Conservation (phyloP, 176 grass and related monocot species). For the maize (Zea mays) region DNA sequence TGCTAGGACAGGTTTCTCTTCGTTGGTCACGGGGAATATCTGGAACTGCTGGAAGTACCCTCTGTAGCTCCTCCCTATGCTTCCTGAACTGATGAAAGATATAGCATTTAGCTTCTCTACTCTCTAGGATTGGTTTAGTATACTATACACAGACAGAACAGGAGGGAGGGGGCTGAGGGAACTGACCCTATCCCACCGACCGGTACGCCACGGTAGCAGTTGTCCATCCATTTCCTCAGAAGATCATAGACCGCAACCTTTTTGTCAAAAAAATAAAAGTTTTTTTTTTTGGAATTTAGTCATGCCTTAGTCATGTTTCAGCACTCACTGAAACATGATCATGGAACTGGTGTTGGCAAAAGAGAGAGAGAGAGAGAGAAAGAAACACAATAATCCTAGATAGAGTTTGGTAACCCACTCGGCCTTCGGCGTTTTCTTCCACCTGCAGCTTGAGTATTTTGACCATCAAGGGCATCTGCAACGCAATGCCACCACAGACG, state of each 20-base stretch:
- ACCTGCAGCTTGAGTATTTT: constrained; percentile 18
- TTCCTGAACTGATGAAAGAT: constrained; percentile 60
- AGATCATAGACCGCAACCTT: constrained; percentile 50
- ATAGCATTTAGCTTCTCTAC: background rate
- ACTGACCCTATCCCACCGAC: constrained; percentile 79
- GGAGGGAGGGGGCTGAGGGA: background rate
- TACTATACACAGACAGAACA: background rate
- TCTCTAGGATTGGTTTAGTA: background rate
- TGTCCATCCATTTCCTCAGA: constrained; percentile 57
- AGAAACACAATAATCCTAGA: background rate
- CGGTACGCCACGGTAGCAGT: constrained; percentile 62
- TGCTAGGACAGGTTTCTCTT: constrained; percentile 73
- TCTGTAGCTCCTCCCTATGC: constrained; percentile 94
- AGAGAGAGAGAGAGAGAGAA: background rate
- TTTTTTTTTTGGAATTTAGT: too few relatives aligned
- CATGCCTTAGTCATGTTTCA: background rate
- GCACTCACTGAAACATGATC: background rate
- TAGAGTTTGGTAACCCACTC: constrained; percentile 26
- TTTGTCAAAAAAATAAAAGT: too few relatives aligned
- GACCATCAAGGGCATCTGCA: constrained; percentile 48
- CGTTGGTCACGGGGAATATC: constrained; percentile 69
- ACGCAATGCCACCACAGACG: constrained; percentile 10
- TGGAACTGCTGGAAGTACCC: constrained; percentile 94
- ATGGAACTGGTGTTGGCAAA: background rate
- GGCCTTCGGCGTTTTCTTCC: constrained; percentile 40